A percentile compares a stretch with the other conserved stretches of the same genome.
These are phyloP conservation scores for Zhuliangozyma parablackwelliae DNA, from an alignment of 1,139 yeast species.

Conservation along the genomic window DNA sequence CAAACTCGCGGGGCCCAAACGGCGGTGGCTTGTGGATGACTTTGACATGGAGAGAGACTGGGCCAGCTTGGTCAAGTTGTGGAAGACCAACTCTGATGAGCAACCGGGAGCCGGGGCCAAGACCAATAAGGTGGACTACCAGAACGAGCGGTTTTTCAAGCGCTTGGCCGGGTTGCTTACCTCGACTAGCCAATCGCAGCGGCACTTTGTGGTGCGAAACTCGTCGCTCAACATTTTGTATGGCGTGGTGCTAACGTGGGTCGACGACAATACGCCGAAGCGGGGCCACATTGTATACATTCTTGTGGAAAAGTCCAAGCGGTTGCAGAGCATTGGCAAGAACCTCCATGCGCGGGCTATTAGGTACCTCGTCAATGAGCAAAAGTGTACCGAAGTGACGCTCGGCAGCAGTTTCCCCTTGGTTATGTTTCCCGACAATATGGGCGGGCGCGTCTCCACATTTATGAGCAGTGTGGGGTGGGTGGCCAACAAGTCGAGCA, in stretches of 20 bases:
- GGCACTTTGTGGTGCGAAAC: slow-evolving; percentile 59
- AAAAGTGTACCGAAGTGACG: slow-evolving; percentile 36
- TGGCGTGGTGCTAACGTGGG: slow-evolving; percentile 60
- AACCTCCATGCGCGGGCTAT: slow-evolving; percentile 54
- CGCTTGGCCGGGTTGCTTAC: slow-evolving; percentile 29
- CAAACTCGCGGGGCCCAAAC: slow-evolving; percentile 21
- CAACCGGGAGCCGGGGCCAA: slow-evolving; percentile 6
- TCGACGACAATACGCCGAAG: slow-evolving; percentile 22
- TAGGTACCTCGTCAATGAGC: slow-evolving; percentile 45
- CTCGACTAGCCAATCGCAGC: slow-evolving; percentile 25
- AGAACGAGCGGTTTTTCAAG: slow-evolving; percentile 26
- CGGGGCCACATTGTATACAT: slow-evolving; percentile 47
- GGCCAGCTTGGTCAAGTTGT: slow-evolving; percentile 42
- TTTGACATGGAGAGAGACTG: slow-evolving; percentile 51
- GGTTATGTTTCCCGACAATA: slow-evolving; percentile 36
- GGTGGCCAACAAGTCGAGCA: slow-evolving; percentile 18
- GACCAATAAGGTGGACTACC: slow-evolving; percentile 18
- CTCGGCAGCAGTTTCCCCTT: slow-evolving; percentile 56
- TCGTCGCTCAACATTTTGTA: slow-evolving; percentile 53
- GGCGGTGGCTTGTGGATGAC: slow-evolving; percentile 61
- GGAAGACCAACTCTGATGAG: slow-evolving; percentile 27
- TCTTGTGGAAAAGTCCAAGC: slow-evolving; percentile 52
- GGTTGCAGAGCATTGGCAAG: slow-evolving; percentile 57
- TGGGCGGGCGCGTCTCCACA: slow-evolving; percentile 19
- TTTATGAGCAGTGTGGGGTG: slow-evolving; percentile 41